Base-by-base conservation (phyloP, 2,329 filamentous ascomycete species). In the Talaromyces sp. region DNA sequence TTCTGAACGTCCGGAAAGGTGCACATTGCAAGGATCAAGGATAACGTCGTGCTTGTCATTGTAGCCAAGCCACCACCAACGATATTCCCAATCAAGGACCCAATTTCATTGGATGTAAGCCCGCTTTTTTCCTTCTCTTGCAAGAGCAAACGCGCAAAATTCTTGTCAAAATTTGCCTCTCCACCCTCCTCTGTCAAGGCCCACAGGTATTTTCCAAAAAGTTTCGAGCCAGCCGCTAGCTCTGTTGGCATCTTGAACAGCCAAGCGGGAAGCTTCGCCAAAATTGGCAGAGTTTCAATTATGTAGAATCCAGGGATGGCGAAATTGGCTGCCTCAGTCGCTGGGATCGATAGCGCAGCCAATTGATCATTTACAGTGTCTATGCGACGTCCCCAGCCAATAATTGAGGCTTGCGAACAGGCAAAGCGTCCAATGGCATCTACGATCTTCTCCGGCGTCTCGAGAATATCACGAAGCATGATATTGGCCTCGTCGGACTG, bases 21-120 rank as follows among this genome's bases (percentile, higher is more conserved):
- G 32, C n/a, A 24, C 54, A 56, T 43, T 3, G 54, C 54, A 21
- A 26, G 54, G 5, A 56, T 56, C 14, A 67, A 57, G 3, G 77
- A 65, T 4, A 80, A 66, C 6, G 78, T 65, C 5, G 70, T 71
- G 2, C 72, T 73, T 1, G 71, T 74, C 38, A 74, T 76, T 3
- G 79, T 78, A 32, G 81, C 72, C 4, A 69, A 65, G 21, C 74
- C 74, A 14, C 75, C 77, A 52, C 75, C 72, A 60, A 71, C 65
- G 10, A 72, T 2, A 70, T 78, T 12, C 70, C 79, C 67, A 74
- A 78, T 62, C 76, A 77, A 66, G n/a, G 29, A 41, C 3, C 24
- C 21, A n/a, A 56, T 43, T 43, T 56, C 32, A 3, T 56, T 41
- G 5, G 19, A 21, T 8, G 17, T 14, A 10, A 56, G 54, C 4